Percentiles rank a stretch among this genome's conserved stretches.
Evolutionary conservation across 768 basidiomycete genomes (phyloP).

Genomic region (Cyclocybe aegerita): DNA sequence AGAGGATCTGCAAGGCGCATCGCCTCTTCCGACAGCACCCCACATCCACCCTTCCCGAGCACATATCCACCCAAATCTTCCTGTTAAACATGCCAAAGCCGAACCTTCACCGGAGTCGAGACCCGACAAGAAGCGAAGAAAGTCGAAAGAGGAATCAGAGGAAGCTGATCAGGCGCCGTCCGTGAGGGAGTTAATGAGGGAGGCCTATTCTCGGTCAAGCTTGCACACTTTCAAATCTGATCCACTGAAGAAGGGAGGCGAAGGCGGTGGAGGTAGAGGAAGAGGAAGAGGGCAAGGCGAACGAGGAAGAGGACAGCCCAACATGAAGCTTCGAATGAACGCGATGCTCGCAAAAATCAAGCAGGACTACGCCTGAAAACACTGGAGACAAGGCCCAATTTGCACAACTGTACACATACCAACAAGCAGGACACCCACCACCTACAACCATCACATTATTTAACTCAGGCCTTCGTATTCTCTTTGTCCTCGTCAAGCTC

Average conservation of each 20-base stretch:
- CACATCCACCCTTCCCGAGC: constrained; percentile 25
- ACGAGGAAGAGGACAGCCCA: constrained; percentile 46
- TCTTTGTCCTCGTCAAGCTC: constrained; percentile 58
- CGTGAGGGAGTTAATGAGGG: constrained; percentile 58
- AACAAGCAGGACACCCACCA: constrained; percentile 11
- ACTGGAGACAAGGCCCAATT: too few relatives aligned
- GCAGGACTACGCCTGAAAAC: constrained; percentile 43
- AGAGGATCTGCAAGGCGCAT: neutral
- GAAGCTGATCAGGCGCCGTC: constrained; percentile 28
- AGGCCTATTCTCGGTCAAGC: constrained; percentile 61
- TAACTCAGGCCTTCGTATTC: constrained; percentile 31
- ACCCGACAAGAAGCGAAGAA: constrained; percentile 14
- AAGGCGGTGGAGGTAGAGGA: constrained; percentile 7
- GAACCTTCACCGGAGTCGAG: constrained; percentile 6
- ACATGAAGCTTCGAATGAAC: constrained; percentile 87
- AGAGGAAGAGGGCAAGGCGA: constrained; percentile 27
- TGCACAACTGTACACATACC: neutral
- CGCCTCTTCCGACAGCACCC: neutral
- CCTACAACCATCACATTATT: constrained; percentile 5
- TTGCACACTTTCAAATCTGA: constrained; percentile 59
- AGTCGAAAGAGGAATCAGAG: constrained; percentile 14
- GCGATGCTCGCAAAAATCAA: constrained; percentile 86
- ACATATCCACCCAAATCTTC: constrained; percentile 24
- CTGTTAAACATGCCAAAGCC: constrained; percentile 11
- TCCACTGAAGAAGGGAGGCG: constrained; percentile 29